Evolutionary conservation across 2,329 filamentous ascomycete species (phyloP), one percentile per base, ranked within the genome.

Genomic region (Fonsecaea multimorphosa): DNA sequence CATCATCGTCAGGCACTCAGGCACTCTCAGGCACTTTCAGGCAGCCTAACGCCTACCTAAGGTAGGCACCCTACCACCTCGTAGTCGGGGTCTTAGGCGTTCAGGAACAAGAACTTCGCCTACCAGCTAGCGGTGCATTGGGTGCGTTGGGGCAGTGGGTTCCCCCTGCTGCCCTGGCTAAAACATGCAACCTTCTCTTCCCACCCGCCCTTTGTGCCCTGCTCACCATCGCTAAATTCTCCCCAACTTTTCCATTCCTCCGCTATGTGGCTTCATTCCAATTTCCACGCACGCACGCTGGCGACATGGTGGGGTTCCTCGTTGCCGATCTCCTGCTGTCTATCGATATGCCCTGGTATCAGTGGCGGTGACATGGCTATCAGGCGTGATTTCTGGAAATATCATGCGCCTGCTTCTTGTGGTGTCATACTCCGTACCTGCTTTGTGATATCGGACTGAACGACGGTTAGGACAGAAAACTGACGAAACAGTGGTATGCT

Each of bases 341-440:
- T 56, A 65, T 68, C 66, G 66, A 65, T 65, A 63, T 58, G 49
- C 36, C 57, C 58, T 34, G n/a, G 58, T 9, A 38, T 46, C 44
- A 6, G 16, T 49, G 19, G 49, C 29, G 36, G 29, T 46, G 36
- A 22, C 22, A 58, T 31, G 51, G 16, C 51, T 22, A 54, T 32
- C 14, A 31, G 27, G 24, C 12, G 9, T 53, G 31, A 31, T 16
- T n/a, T 32, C 11, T 12, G 51, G 51, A 54, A 54, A 54, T n/a
- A 12, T 32, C 27, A 54, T 34, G 22, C 51, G 24, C 51, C 4
- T 22, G 44, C 44, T 40, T 5, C 1, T 19, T 40, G 19, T 9
- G 8, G n/a, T n/a, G n/a, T n/a, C n/a, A n/a, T n/a, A n/a, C n/a
- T n/a, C n/a, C n/a, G n/a, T n/a, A n/a, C n/a, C n/a, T n/a, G n/a